Conservation (phyloP, 2,329 filamentous ascomycete genomes). For the Fusarium sororula region DNA sequence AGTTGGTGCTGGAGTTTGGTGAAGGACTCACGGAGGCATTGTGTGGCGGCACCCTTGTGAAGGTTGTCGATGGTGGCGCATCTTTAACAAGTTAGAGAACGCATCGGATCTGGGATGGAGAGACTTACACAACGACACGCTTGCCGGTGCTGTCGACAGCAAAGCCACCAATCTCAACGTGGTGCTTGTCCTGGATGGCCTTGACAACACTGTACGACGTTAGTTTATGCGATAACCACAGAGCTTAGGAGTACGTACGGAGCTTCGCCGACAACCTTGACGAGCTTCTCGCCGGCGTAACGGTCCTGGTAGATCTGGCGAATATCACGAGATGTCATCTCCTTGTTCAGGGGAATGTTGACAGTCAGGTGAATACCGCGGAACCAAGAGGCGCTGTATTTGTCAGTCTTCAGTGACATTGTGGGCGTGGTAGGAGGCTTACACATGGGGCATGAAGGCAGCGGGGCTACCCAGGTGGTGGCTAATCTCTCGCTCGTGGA, state of each 20-base stretch:
- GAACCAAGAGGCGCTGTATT: conserved; percentile 81
- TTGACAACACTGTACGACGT: conserved; percentile 53
- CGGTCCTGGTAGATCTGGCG: conserved; percentile 95
- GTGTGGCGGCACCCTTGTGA: conserved; percentile 10
- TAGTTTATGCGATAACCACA: background rate
- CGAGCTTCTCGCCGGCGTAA: conserved; percentile 93
- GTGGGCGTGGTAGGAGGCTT: background rate
- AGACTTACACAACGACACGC: conserved; percentile 77
- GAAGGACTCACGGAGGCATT: conserved; percentile 6
- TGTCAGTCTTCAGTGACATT: background rate
- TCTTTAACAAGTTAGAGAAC: conserved; percentile 7
- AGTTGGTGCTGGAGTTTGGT: no score
- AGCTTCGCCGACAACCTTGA: conserved; percentile 90
- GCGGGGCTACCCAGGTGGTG: conserved; percentile 77
- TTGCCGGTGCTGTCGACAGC: conserved; percentile 88
- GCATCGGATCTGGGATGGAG: background rate
- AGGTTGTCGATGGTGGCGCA: conserved; percentile 6
- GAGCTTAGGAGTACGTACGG: conserved; percentile 58
- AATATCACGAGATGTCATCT: conserved; percentile 91
- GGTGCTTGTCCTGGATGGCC: conserved; percentile 83
- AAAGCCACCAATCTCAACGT: conserved; percentile 93
- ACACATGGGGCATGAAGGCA: conserved; percentile 89
- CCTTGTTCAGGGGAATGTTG: conserved; percentile 84
- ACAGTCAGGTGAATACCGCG: conserved; percentile 94
- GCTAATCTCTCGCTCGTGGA: conserved; percentile 93